phyloP scores from a whole-genome alignment of 208 protist genomes.

The Zelonia costaricensis region DNA sequence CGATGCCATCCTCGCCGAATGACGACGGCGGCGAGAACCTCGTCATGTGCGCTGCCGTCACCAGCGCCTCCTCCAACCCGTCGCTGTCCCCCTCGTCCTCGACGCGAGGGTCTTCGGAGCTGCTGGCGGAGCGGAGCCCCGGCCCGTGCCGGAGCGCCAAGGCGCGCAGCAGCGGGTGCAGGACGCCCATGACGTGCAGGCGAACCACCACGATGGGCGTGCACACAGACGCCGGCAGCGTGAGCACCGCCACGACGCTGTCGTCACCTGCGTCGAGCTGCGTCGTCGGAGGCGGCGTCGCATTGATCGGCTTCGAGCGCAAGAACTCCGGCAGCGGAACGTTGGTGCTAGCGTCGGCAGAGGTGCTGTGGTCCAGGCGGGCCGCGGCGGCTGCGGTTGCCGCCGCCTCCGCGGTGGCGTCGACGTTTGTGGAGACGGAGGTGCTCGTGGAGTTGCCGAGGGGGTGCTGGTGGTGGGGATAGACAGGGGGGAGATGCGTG shows the following conservation, averaged over 20 bases:
- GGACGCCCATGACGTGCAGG: slow-evolving; percentile 22
- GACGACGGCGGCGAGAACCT: background rate
- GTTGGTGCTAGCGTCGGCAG: background rate
- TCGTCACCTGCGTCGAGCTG: no score
- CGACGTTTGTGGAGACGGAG: background rate
- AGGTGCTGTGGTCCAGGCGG: background rate
- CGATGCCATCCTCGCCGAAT: background rate
- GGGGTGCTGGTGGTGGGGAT: background rate
- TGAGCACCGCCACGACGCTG: slow-evolving; percentile 18
- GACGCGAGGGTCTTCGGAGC: background rate
- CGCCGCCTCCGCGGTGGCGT: background rate
- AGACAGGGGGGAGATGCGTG: no score
- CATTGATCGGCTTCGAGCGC: background rate
- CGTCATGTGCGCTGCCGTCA: slow-evolving; percentile 3
- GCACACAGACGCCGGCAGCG: slow-evolving; percentile 23
- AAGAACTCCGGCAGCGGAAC: background rate
- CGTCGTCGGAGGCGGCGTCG: no score
- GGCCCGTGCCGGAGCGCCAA: slow-evolving; percentile 4
- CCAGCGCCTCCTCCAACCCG: slow-evolving; percentile 3
- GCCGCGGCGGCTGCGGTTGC: background rate
- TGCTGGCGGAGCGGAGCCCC: background rate
- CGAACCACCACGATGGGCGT: slow-evolving; percentile 21
- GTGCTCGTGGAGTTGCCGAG: background rate
- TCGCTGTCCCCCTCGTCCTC: slow-evolving; percentile 10
- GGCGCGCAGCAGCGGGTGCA: slow-evolving; percentile 30